Conservation (phyloP, 2,329 filamentous ascomycete genomes). For the Hortaea sp. region DNA sequence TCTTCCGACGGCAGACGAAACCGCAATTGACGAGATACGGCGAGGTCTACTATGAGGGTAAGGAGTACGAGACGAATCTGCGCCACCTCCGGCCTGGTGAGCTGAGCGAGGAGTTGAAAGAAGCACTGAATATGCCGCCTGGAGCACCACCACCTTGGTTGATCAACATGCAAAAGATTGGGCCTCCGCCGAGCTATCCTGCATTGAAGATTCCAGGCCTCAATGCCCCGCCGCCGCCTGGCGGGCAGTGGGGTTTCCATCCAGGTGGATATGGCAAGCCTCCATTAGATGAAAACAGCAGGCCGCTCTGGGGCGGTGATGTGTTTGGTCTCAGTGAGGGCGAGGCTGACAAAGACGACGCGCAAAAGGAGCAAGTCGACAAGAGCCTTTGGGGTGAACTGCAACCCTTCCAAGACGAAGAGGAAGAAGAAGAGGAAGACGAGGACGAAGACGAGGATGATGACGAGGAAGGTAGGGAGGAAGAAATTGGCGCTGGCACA, state of each 20-base stretch:
- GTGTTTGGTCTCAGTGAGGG: slow-evolving; percentile 66
- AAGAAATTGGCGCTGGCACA: slow-evolving; percentile 51
- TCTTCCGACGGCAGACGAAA: slow-evolving; percentile 96
- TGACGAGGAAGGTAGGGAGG: slow-evolving; percentile 64
- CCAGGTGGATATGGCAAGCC: slow-evolving; percentile 95
- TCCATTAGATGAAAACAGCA: slow-evolving; percentile 84
- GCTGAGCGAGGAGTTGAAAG: slow-evolving; percentile 76
- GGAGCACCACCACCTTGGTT: slow-evolving; percentile 93
- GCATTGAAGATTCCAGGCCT: slow-evolving; percentile 90
- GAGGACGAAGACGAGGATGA: slow-evolving; percentile 54
- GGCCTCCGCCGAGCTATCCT: slow-evolving; percentile 87
- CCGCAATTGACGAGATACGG: slow-evolving; percentile 88
- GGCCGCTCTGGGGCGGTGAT: slow-evolving; percentile 85
- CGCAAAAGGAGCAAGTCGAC: slow-evolving; percentile 55
- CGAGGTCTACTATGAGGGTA: slow-evolving; percentile 99
- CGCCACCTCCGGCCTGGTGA: slow-evolving; percentile 85
- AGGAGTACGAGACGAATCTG: slow-evolving; percentile 93
- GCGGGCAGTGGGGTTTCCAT: slow-evolving; percentile 88
- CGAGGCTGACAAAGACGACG: slow-evolving; percentile 37
- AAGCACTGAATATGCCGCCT: slow-evolving; percentile 86
- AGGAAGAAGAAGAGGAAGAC: slow-evolving; percentile 48
- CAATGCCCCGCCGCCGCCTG: slow-evolving; percentile 82
- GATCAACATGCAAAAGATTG: slow-evolving; percentile 90
- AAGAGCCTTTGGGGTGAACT: slow-evolving; percentile 86
- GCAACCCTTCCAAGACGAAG: slow-evolving; percentile 64